Base-by-base conservation (phyloP, 2,329 filamentous ascomycete species). In the Xylaria sp. region DNA sequence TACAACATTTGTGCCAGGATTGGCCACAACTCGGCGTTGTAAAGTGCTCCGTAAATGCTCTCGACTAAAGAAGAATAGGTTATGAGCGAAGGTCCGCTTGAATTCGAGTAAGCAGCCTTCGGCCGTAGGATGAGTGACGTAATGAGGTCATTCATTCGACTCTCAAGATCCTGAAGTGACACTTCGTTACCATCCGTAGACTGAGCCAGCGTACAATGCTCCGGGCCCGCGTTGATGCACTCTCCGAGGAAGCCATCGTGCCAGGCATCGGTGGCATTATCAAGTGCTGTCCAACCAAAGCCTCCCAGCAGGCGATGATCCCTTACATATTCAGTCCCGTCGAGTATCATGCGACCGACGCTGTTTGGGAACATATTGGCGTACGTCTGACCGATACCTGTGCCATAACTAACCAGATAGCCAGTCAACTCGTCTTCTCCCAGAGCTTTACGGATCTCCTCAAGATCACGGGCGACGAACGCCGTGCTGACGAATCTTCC, bases 351-450 rank as follows among this genome's bases (percentile, higher is more conserved):
- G 4, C 84, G 80, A 0, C 85, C 85, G 0, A 85, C 84, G 52
- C 81, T 82, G 23, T 80, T 72, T 0, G 85, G 85, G 50, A 86
- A 87, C 82, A 87, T 83, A 67, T 81, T 82, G 31, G 83, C 84
- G 63, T 84, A 87, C 0, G 83, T 86, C 74, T 87, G 84, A 0
- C 84, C 85, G 55, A 87, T 86, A 3, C 82, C 84, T 0, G 85
- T 87, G 20, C 85, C 85, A 66, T 87, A 87, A 69, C 83, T 85
- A 39, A 86, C 82, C 18, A 87, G 77, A 61, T 86, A 85, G 0
- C 82, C 84, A 1, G 84, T 86, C 67, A 86, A 66, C 63, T 85
- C 81, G 3, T 83, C 81, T 71, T 86, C 84, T 5, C 75, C 80
- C 0, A 86, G 76, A 0, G 82, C 81, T 25, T 79, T 80, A 15